Percentiles rank a stretch among this genome's conserved stretches.
These are phyloP conservation scores for Bertia moriformis DNA, from an alignment of 2,329 filamentous ascomycete species.

Conservation along the genomic window DNA sequence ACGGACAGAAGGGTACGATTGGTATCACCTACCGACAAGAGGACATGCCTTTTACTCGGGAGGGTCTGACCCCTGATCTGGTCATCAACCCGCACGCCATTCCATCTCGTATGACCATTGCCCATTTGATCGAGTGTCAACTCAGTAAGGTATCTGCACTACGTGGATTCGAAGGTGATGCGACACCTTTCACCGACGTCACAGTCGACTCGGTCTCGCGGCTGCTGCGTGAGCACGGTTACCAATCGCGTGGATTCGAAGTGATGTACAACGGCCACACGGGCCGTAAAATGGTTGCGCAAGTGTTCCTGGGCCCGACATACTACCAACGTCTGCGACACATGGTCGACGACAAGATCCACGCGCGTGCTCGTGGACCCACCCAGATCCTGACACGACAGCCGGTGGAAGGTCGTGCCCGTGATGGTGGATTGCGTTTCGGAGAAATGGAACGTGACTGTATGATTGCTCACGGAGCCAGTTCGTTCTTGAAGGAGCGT, in stretches of 20 bases:
- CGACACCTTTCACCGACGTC: slow-evolving; percentile 93
- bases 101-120: slow-evolving; percentile 99
- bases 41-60: slow-evolving; percentile 93
- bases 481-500: slow-evolving; percentile 91
- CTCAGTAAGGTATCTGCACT: slow-evolving; percentile 90
- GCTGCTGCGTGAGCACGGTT: slow-evolving; percentile 75
- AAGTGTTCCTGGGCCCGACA: slow-evolving; percentile 92
- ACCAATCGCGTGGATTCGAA: slow-evolving; percentile 93
- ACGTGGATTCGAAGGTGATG: slow-evolving; percentile 89
- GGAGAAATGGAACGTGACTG: slow-evolving; percentile 99
- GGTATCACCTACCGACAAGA: slow-evolving; percentile 96
- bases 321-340: slow-evolving; percentile 98
- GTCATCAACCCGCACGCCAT: slow-evolving; percentile 99
- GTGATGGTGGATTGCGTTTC: slow-evolving; percentile 96
- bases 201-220: slow-evolving; percentile 87
- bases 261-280: slow-evolving; percentile 99
- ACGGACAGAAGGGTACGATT: slow-evolving; percentile 98
- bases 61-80: slow-evolving; percentile 83
- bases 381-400: slow-evolving; percentile 95
- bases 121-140: slow-evolving; percentile 97
- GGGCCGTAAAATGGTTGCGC: slow-evolving; percentile 78
- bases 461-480: slow-evolving; percentile 99
- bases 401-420: slow-evolving; percentile 92
- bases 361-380: slow-evolving; percentile 91
- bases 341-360: slow-evolving; percentile 99